Base-by-base conservation (phyloP, 768 basidiomycete genomes). In the Leccinum broughii region DNA sequence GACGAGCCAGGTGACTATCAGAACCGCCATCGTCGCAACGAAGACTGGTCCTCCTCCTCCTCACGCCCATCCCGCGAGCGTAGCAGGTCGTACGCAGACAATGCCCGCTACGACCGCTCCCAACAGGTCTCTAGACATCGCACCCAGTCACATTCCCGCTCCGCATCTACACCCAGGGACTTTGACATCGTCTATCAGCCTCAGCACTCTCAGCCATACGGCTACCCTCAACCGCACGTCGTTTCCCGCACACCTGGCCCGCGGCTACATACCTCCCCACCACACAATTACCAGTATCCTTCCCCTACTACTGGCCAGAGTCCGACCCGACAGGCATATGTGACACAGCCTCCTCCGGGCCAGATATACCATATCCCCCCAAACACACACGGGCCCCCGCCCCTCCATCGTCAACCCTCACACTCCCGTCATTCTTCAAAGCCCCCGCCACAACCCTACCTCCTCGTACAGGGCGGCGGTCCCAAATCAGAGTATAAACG, bases 401-500 rank as follows among this genome's bases (percentile, higher is more conserved):
- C 67, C 57, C 64, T 62, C 9, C 32, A 68, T 48, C 65, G 59
- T 22, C 62, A 61, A 17, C 8, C 67, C 0, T 69, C 71, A 3
- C 50, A 71, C 14, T 60, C 63, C 13, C 68, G 70, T 9, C 62
- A 72, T 17, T 54, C 66, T 1, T 67, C 67, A 41, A 71, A 67
- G 49, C 60, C 56, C 17, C 67, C 62, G 39, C 55, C 70, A 50
- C 70, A 70, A 55, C 63, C 71, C 48, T 72, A 69, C 24, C 62
- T 70, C 55, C 52, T 68, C 52, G 70, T 70, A 41, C 64, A 57
- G 20, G 46, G 69, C 35, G 71, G 68, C 46, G 69, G 71, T 9
- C 71, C 71, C 54, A 72, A 64, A 39, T 67, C 70, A 53, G 73
- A 73, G 54, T 73, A 72, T 39, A 74, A 71, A 53, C 73, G 60